Evolutionary conservation across 768 basidiomycete genomes (phyloP).

Genomic region (Tubosaeta brunneosetosa): DNA sequence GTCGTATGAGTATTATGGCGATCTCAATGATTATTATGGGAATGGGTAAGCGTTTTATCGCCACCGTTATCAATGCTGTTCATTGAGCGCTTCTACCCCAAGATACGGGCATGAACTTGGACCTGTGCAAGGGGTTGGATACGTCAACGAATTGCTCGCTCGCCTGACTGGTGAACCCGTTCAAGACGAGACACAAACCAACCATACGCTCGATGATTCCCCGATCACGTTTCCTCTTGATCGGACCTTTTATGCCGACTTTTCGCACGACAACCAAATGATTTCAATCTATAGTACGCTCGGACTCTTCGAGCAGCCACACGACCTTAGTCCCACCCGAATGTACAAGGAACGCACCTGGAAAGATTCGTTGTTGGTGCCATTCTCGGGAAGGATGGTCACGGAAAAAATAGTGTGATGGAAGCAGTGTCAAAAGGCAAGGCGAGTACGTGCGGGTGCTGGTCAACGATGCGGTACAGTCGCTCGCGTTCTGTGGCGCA

Average conservation of each 20-base stretch:
- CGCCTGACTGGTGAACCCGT: conserved; percentile 63
- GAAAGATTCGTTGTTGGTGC: conserved; percentile 46
- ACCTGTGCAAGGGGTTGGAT: conserved; percentile 77
- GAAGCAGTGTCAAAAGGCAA: conserved; percentile 1
- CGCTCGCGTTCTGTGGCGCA: conserved; percentile 54
- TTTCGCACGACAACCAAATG: conserved; percentile 83
- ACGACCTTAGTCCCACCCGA: conserved; percentile 5
- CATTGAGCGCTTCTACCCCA: no score
- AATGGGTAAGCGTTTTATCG: no score
- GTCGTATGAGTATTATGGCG: conserved; percentile 60
- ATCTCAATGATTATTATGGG: conserved; percentile 68
- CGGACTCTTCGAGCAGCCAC: conserved; percentile 46
- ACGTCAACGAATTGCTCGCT: conserved; percentile 80
- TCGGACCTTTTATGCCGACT: conserved; percentile 67
- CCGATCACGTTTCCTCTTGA: conserved; percentile 68
- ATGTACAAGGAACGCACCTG: conserved; percentile 22
- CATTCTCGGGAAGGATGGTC: conserved; percentile 69
- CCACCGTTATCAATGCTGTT: no score
- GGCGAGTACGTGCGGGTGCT: conserved; percentile 60
- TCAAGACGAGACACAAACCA: conserved; percentile 68
- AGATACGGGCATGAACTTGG: conserved; percentile 69
- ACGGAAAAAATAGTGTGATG: conserved; percentile 55
- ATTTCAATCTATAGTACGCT: conserved; percentile 62
- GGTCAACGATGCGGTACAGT: conserved; percentile 67
- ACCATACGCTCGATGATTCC: conserved; percentile 61